phyloP scores from a whole-genome alignment of 352 stramenopile genomes.

The Phytophthora foliorum region DNA sequence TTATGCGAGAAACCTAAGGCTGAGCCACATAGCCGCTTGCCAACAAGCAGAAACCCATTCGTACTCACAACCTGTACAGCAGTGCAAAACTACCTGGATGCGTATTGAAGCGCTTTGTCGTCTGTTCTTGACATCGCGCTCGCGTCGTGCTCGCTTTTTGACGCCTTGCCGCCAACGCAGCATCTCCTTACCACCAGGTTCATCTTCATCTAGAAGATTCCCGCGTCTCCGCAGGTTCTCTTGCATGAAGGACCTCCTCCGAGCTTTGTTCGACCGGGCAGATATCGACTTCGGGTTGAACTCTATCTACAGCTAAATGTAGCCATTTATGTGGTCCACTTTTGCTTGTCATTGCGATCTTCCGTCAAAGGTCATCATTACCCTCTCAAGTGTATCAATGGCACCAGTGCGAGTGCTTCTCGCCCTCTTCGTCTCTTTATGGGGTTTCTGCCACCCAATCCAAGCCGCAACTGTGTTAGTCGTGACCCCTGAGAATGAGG shows the following conservation, averaged over 20 bases:
- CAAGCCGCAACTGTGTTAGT: constrained; percentile 12
- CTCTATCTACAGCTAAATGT: no score
- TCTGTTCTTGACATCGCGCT: constrained; percentile 46
- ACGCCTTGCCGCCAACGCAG: constrained; percentile 65
- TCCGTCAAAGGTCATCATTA: constrained; percentile 33
- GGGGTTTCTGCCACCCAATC: background rate
- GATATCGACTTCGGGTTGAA: no score
- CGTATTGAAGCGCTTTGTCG: constrained; percentile 47
- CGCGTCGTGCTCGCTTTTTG: constrained; percentile 49
- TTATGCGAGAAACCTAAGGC: constrained; percentile 61
- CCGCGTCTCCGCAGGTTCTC: constrained; percentile 38
- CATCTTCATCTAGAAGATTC: constrained; percentile 12
- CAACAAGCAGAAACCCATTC: background rate
- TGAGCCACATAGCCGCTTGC: background rate
- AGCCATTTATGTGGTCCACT: constrained; percentile 23
- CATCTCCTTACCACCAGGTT: background rate
- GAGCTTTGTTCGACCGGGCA: no score
- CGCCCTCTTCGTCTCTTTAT: constrained; percentile 20
- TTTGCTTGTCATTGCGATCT: constrained; percentile 41
- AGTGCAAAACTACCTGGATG: constrained; percentile 50
- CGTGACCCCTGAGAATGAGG: constrained; percentile 41
- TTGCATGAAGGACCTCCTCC: no score
- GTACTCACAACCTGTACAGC: background rate
- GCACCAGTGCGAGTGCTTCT: constrained; percentile 5
- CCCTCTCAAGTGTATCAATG: constrained; percentile 10